phyloP scores from a whole-genome alignment of 169 alveolate species.

The Plasmodium chabaudi region DNA sequence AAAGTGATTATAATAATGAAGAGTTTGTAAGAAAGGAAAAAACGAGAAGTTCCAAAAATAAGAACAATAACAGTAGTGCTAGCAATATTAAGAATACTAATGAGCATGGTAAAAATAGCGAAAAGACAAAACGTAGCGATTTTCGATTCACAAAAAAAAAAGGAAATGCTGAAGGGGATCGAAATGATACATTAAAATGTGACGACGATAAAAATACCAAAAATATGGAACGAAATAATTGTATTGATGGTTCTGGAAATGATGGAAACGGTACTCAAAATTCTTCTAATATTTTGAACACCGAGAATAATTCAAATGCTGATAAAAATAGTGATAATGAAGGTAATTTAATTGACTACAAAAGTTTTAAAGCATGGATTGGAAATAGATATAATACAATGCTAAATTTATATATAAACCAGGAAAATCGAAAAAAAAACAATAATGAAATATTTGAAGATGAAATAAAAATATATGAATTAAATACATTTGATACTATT shows the following conservation, averaged over 20 bases:
- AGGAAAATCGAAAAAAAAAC: constrained; percentile 40
- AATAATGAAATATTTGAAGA: constrained; percentile 49
- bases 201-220: constrained; percentile 14
- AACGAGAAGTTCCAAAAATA: no score
- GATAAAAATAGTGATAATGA: constrained; percentile 6
- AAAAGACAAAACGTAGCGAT: constrained; percentile 5
- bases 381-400: constrained; percentile 34
- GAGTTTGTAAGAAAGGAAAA: no score
- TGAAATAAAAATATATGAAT: constrained; percentile 43
- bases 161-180: not conserved
- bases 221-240: not conserved
- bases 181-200: not conserved
- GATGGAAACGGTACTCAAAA: not conserved
- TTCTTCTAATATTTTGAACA: not conserved
- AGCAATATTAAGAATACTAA: not conserved
- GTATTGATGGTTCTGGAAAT: constrained; percentile 6
- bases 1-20: not conserved
- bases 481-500: constrained; percentile 8
- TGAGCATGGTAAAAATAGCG: not conserved
- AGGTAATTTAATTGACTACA: constrained; percentile 1
- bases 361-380: constrained; percentile 27
- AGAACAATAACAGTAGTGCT: no score
- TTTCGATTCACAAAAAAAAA: not conserved
- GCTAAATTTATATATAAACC: constrained; percentile 28
- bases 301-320: not conserved